Evolutionary conservation across 2,329 filamentous ascomycete genomes (phyloP).

Genomic region (Cylindrodendrum hubeiense): DNA sequence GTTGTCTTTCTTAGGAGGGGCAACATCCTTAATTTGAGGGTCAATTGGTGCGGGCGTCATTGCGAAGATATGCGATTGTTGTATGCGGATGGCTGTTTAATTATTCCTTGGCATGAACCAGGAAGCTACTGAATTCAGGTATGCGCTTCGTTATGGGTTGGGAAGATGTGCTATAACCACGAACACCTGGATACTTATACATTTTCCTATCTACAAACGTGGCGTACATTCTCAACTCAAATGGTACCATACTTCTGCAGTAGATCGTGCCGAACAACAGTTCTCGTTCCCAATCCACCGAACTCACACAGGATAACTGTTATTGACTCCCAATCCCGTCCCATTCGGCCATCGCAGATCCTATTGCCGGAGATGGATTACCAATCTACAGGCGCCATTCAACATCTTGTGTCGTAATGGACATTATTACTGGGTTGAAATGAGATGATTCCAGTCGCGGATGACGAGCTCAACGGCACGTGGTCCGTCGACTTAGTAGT

Average conservation of each 20-base stretch:
- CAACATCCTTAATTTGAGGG: conserved; percentile 72
- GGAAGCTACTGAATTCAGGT: background rate
- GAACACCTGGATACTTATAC: background rate
- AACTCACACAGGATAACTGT: background rate
- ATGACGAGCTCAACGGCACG: conserved; percentile 6
- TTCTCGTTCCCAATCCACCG: background rate
- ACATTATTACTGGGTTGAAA: background rate
- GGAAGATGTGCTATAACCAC: too few species aligned
- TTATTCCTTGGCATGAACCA: background rate
- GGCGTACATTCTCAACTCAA: background rate
- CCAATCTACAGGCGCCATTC: conserved; percentile 7
- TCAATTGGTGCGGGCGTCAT: conserved; percentile 72
- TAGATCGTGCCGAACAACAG: background rate
- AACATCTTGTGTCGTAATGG: background rate
- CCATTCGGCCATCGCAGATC: background rate
- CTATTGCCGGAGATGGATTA: background rate
- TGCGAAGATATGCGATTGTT: background rate
- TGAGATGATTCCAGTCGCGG: conserved; percentile 4
- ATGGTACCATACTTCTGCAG: background rate
- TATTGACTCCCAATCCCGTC: background rate
- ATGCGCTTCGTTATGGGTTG: background rate
- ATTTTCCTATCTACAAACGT: background rate
- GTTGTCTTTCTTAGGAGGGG: conserved; percentile 72
- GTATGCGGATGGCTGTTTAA: background rate
- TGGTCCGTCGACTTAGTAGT: background rate